These are phyloP conservation scores for Polytrichum commune DNA, from an alignment of 225 moss, liverwort and hornwort species.

Conservation along the genomic window DNA sequence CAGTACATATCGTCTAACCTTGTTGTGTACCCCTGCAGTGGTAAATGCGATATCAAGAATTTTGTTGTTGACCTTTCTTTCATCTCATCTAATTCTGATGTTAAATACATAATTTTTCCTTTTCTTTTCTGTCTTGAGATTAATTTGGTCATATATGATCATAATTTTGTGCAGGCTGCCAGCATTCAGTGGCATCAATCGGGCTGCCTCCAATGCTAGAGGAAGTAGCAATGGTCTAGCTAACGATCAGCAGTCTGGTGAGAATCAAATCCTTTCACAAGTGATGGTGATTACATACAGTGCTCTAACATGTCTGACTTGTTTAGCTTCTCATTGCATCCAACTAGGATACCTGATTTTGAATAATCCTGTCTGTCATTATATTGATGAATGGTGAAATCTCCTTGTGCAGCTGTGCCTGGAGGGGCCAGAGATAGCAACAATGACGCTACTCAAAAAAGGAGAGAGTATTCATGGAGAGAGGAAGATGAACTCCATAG, in stretches of 20 bases:
- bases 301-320: not conserved
- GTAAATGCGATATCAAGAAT: too few species aligned
- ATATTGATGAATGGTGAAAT: too few species aligned
- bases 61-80: too few species aligned
- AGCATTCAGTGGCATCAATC: conserved; percentile 43
- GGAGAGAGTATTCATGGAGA: conserved; percentile 53
- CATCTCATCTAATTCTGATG: too few species aligned
- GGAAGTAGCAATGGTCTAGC: conserved; percentile 47
- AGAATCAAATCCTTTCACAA: conserved; percentile 17
- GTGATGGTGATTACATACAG: not conserved
- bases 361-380: too few species aligned
- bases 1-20: too few species aligned
- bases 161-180: conserved; percentile 30
- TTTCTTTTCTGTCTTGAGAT: too few species aligned
- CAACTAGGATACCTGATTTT: not conserved
- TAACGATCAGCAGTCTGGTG: conserved; percentile 45
- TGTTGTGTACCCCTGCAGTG: too few species aligned
- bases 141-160: not conserved
- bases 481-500: conserved; percentile 54
- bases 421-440: conserved; percentile 47
- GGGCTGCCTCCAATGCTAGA: conserved; percentile 27
- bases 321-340: not conserved
- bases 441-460: conserved; percentile 27
- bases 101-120: too few species aligned
- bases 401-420: conserved; percentile 28